phyloP scores from a whole-genome alignment of 2,329 filamentous ascomycete genomes.

The Tolypocladium amazonense region DNA sequence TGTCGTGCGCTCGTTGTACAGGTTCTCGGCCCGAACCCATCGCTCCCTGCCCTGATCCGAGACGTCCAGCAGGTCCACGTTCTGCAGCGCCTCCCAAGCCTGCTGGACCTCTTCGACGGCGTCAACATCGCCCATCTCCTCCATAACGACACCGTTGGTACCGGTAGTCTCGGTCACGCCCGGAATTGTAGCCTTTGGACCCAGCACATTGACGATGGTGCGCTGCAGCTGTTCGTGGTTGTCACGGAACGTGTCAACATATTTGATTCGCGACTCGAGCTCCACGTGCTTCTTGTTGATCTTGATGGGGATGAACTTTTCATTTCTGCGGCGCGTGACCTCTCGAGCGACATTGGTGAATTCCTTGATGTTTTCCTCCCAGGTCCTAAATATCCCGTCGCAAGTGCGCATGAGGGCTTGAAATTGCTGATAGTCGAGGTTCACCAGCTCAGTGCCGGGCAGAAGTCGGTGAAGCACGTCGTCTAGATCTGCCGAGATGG shows the following conservation, averaged over 20 bases:
- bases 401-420: slow-evolving; percentile 72
- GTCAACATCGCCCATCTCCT: slow-evolving; percentile 95
- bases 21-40: slow-evolving; percentile 90
- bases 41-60: slow-evolving; percentile 78
- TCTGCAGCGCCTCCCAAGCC: slow-evolving; percentile 86
- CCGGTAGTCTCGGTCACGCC: slow-evolving; percentile 38
- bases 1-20: slow-evolving; percentile 95
- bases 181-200: slow-evolving; percentile 54
- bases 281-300: slow-evolving; percentile 79
- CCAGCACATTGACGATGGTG: slow-evolving; percentile 94
- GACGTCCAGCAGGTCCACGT: slow-evolving; percentile 91
- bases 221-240: slow-evolving; percentile 96
- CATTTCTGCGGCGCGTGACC: slow-evolving; percentile 82
- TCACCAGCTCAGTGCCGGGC: slow-evolving; percentile 77
- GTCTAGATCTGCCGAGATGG: slow-evolving; percentile 89
- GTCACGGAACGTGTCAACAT: slow-evolving; percentile 87
- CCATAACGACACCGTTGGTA: slow-evolving; percentile 60
- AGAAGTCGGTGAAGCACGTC: slow-evolving; percentile 76
- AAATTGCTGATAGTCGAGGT: slow-evolving; percentile 88
- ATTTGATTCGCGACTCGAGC: slow-evolving; percentile 82
- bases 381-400: slow-evolving; percentile 77
- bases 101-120: slow-evolving; percentile 93
- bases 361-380: slow-evolving; percentile 95
- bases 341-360: slow-evolving; percentile 97
- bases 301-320: slow-evolving; percentile 98